phyloP scores from a whole-genome alignment of 208 protist genomes.

The Acanthamoeba rhysodes region DNA sequence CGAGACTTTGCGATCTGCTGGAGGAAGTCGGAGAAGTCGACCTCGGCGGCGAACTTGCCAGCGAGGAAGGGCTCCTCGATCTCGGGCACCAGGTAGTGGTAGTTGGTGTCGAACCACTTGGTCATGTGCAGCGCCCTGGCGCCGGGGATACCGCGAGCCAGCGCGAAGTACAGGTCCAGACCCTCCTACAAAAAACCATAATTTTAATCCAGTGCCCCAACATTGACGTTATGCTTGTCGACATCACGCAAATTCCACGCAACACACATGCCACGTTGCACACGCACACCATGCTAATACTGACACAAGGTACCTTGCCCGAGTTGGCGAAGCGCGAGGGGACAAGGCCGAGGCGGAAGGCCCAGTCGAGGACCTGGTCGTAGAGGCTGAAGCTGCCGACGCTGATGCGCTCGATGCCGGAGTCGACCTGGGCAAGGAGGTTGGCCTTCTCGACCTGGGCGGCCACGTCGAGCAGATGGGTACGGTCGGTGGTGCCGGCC shows the following conservation, averaged over 20 bases:
- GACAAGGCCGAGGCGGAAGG: conserved; percentile 91
- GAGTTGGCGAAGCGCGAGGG: conserved; percentile 87
- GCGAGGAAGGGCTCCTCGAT: conserved; percentile 85
- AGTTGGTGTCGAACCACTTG: conserved; percentile 96
- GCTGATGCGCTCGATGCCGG: conserved; percentile 89
- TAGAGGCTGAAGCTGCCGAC: conserved; percentile 93
- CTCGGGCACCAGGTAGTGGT: conserved; percentile 95
- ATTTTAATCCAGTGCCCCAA: too few relatives aligned
- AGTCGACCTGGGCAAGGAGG: conserved; percentile 75
- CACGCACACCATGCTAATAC: not conserved
- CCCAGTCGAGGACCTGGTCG: conserved; percentile 92
- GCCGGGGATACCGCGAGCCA: conserved; percentile 91
- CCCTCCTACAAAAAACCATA: not conserved
- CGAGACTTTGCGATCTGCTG: conserved; percentile 65
- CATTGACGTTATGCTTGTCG: not conserved
- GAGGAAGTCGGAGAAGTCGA: conserved; percentile 80
- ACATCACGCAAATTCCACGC: not conserved
- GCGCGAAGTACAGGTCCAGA: conserved; percentile 93
- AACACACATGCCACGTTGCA: not conserved
- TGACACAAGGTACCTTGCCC: conserved; percentile 55
- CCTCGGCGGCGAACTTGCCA: conserved; percentile 79
- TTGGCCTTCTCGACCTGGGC: conserved; percentile 73
- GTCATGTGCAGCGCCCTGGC: conserved; percentile 93
- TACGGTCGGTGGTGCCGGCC: conserved; percentile 88
- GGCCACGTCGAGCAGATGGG: conserved; percentile 84